phyloP scores from a whole-genome alignment of 768 basidiomycete genomes.

The Boletus speciosus region DNA sequence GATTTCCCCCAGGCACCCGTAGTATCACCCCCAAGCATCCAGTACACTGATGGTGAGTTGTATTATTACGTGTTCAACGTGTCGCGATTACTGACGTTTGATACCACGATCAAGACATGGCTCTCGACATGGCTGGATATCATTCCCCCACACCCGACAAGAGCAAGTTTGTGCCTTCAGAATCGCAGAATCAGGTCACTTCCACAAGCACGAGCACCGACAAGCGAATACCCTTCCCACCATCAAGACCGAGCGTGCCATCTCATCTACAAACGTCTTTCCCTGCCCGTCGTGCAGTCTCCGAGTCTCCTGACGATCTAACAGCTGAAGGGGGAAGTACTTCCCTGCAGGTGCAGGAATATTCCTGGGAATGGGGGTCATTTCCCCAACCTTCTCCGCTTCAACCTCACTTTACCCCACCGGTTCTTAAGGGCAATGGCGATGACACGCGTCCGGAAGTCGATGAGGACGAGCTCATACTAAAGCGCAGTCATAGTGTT shows the following conservation, averaged over 20 bases:
- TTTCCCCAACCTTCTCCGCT: slow-evolving; percentile 80
- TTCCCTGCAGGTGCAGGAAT: slow-evolving; percentile 50
- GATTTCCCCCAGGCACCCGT: slow-evolving; percentile 42
- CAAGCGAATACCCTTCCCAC: slow-evolving; percentile 19
- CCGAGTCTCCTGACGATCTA: slow-evolving; percentile 56
- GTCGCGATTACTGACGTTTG: neutral
- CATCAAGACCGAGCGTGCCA: slow-evolving; percentile 16
- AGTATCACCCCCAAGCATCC: slow-evolving; percentile 50
- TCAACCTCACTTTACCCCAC: slow-evolving; percentile 42
- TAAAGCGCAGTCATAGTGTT: slow-evolving; percentile 53
- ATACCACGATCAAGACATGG: slow-evolving; percentile 50
- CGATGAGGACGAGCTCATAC: slow-evolving; percentile 22
- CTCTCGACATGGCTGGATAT: slow-evolving; percentile 83
- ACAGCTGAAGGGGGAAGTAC: slow-evolving; percentile 1
- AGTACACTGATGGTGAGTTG: slow-evolving; percentile 55
- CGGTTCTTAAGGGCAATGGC: slow-evolving; percentile 13
- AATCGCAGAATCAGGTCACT: slow-evolving; percentile 11
- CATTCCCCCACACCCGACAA: slow-evolving; percentile 36
- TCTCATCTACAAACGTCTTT: slow-evolving; percentile 30
- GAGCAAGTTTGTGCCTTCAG: neutral
- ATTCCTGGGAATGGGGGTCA: slow-evolving; percentile 93
- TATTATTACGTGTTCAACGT: slow-evolving; percentile 7
- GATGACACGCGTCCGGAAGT: slow-evolving; percentile 9
- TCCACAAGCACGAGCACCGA: neutral
- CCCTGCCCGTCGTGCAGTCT: slow-evolving; percentile 50